Evolutionary conservation across 1,139 yeast species (phyloP).

Genomic region (Geotrichum europaeum): DNA sequence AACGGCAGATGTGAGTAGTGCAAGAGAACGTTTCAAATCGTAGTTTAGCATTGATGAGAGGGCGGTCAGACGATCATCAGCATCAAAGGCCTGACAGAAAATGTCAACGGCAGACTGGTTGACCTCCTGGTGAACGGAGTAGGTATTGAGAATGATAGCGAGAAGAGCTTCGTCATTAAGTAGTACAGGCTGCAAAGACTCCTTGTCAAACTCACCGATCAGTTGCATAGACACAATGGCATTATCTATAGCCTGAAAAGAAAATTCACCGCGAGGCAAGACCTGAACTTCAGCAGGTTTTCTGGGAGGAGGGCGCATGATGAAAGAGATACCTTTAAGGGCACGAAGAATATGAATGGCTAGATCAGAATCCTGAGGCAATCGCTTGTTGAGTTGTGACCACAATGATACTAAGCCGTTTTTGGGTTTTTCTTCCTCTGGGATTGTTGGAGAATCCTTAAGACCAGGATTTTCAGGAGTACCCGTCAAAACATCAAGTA

Average conservation of each 20-base stretch:
- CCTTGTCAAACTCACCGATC: constrained; percentile 43
- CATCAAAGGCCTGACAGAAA: constrained; percentile 72
- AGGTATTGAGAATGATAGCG: constrained; percentile 24
- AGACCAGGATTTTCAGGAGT: constrained; percentile 19
- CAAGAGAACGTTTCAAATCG: constrained; percentile 42
- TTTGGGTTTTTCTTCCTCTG: constrained; percentile 20
- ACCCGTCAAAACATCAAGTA: constrained; percentile 21
- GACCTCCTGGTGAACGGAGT: constrained; percentile 26
- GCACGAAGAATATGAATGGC: constrained; percentile 18
- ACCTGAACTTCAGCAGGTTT: constrained; percentile 17
- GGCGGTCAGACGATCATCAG: constrained; percentile 61
- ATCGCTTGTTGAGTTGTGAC: constrained; percentile 16
- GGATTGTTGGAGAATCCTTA: constrained; percentile 10
- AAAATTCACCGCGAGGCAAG: constrained; percentile 20
- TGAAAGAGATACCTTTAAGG: constrained; percentile 18
- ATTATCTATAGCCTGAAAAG: constrained; percentile 16
- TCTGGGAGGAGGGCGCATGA: constrained; percentile 23
- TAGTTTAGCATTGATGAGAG: constrained; percentile 48
- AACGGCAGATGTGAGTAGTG: constrained; percentile 46
- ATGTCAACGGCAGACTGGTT: constrained; percentile 63
- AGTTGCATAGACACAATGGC: constrained; percentile 19
- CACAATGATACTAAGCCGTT: constrained; percentile 19
- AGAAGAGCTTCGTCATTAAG: constrained; percentile 29
- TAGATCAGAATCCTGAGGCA: constrained; percentile 14
- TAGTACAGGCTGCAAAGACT: constrained; percentile 41